Conservation (phyloP, 2,329 filamentous ascomycete genomes). For the Seiridium unicorne region DNA sequence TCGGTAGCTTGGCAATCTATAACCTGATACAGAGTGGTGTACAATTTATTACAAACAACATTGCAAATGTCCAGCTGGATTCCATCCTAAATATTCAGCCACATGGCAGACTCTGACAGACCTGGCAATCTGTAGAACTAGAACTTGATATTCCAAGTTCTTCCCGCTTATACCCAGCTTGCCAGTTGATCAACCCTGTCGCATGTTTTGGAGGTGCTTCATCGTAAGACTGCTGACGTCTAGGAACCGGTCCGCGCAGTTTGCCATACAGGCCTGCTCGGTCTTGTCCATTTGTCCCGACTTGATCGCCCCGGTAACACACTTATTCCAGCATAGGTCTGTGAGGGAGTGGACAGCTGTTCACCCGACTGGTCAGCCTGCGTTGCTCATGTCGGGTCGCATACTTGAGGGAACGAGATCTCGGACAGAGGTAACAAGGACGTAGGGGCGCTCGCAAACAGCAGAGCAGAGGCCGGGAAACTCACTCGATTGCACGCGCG, state of each 20-base stretch:
- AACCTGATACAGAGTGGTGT: neutral
- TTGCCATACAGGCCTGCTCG: conserved; percentile 83
- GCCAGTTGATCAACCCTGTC: conserved; percentile 21
- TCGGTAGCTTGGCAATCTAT: neutral
- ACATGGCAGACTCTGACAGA: no score
- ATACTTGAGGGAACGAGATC: no score
- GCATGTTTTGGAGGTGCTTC: conserved; percentile 72
- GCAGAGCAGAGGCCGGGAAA: conserved; percentile 18
- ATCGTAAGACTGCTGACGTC: conserved; percentile 85
- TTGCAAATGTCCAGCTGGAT: no score
- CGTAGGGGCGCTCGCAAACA: no score
- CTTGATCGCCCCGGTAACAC: conserved; percentile 73
- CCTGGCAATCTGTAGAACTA: no score
- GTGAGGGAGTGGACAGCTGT: conserved; percentile 55
- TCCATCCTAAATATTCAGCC: no score
- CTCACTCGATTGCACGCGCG: conserved; percentile 62
- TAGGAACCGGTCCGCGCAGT: conserved; percentile 92
- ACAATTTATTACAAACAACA: neutral
- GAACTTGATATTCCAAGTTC: no score
- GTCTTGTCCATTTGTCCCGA: conserved; percentile 68
- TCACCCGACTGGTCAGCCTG: neutral
- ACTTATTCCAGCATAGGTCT: conserved; percentile 93
- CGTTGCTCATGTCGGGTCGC: no score
- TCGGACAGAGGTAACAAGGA: no score
- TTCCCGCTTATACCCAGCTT: no score